Evolutionary conservation across 2,329 filamentous ascomycete species (phyloP).

Genomic region (Fusarium falciforme): DNA sequence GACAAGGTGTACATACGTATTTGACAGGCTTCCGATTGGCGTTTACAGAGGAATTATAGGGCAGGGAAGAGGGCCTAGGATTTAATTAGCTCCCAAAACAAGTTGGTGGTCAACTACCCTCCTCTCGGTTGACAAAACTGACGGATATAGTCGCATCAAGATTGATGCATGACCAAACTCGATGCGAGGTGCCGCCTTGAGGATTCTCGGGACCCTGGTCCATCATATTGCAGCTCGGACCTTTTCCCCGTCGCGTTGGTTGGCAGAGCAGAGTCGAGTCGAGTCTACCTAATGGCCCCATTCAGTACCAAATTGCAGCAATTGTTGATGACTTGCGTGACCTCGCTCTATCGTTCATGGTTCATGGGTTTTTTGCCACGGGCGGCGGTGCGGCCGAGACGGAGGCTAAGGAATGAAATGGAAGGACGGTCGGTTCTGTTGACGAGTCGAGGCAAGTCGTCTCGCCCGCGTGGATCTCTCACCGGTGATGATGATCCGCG

Average conservation of each 20-base stretch:
- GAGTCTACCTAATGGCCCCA: conserved; percentile 2
- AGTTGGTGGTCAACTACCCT: conserved; percentile 36
- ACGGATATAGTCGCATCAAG: conserved; percentile 36
- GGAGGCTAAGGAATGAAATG: neutral
- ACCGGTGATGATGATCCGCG: neutral
- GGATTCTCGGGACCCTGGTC: conserved; percentile 19
- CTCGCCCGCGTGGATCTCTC: conserved; percentile 8
- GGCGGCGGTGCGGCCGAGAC: neutral
- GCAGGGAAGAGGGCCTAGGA: conserved; percentile 2
- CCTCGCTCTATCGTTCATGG: conserved; percentile 6
- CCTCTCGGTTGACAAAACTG: conserved; percentile 34
- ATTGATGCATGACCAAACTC: conserved; percentile 28
- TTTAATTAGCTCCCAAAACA: conserved; percentile 40
- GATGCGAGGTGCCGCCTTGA: conserved; percentile 14
- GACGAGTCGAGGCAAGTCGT: conserved; percentile 1
- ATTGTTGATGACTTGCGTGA: conserved; percentile 27
- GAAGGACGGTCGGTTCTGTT: neutral
- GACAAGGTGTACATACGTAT: conserved; percentile 1
- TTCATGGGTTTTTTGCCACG: conserved; percentile 8
- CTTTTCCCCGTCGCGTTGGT: conserved; percentile 22
- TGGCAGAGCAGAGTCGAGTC: neutral
- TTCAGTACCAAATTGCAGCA: conserved; percentile 9
- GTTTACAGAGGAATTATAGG: conserved; percentile 25
- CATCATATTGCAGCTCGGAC: conserved; percentile 26
- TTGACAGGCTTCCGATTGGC: conserved; percentile 36